phyloP scores from a whole-genome alignment of 228 moss, liverwort and hornwort genomes.

The Sphagnum magellanicum region DNA sequence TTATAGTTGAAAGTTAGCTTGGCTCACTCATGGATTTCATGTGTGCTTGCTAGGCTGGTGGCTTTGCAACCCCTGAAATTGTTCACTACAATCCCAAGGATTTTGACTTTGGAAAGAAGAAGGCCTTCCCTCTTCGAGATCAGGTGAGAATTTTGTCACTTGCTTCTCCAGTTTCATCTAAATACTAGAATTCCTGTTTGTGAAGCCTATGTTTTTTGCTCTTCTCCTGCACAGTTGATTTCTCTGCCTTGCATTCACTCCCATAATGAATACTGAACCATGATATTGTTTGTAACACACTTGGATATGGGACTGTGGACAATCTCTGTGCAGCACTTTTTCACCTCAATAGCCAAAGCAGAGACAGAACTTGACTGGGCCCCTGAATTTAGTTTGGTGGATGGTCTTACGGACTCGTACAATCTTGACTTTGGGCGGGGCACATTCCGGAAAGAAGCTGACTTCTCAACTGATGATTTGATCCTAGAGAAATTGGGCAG shows the following conservation, averaged over 20 bases:
- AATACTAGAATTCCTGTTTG: too few relatives aligned
- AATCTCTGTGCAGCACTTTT: constrained; percentile 67
- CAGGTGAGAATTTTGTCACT: constrained; percentile 31
- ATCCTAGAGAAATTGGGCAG: constrained; percentile 84
- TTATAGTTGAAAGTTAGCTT: too few relatives aligned
- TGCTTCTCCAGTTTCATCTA: too few relatives aligned
- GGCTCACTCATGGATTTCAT: background rate
- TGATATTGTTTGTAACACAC: too few relatives aligned
- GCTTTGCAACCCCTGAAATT: constrained; percentile 88
- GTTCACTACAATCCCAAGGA: constrained; percentile 98
- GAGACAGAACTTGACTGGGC: constrained; percentile 49
- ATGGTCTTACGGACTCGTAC: constrained; percentile 78
- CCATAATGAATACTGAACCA: too few relatives aligned
- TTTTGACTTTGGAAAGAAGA: constrained; percentile 99
- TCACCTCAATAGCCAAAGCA: constrained; percentile 82
- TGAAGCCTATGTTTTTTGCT: too few relatives aligned
- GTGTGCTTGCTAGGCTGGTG: constrained; percentile 62
- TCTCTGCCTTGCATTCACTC: too few relatives aligned
- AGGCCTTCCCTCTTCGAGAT: constrained; percentile 91
- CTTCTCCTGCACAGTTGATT: too few relatives aligned
- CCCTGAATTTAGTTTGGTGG: constrained; percentile 66
- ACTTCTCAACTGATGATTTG: constrained; percentile 89
- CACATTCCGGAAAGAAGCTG: constrained; percentile 81
- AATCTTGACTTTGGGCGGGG: constrained; percentile 79
- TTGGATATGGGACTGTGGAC: too few relatives aligned